phyloP scores from a whole-genome alignment of 2,329 filamentous ascomycete genomes.

The Onygenales sp. region DNA sequence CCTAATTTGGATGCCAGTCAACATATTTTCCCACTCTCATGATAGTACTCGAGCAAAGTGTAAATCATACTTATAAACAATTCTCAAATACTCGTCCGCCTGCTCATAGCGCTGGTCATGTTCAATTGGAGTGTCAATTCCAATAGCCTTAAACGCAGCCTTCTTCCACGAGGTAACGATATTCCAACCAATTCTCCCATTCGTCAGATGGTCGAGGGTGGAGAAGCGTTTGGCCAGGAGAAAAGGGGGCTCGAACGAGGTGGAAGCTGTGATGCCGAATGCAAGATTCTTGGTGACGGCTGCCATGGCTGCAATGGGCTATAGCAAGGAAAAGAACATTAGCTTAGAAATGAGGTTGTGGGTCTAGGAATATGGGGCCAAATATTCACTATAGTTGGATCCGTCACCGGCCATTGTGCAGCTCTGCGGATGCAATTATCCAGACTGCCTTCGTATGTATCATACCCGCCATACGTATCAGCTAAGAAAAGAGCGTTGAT shows the following conservation, averaged over 20 bases:
- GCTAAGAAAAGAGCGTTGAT: slow-evolving; percentile 59
- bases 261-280: slow-evolving; percentile 55
- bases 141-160: slow-evolving; percentile 54
- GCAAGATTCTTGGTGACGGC: slow-evolving; percentile 55
- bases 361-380: not conserved
- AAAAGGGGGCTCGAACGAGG: slow-evolving; percentile 54
- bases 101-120: slow-evolving; percentile 54
- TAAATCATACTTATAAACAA: slow-evolving; percentile 49
- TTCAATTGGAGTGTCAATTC: slow-evolving; percentile 46
- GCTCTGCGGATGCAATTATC: slow-evolving; percentile 54
- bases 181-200: slow-evolving; percentile 56
- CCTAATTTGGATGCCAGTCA: slow-evolving; percentile 18
- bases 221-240: slow-evolving; percentile 54
- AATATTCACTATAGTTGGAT: slow-evolving; percentile 51
- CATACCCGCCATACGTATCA: slow-evolving; percentile 56
- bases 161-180: slow-evolving; percentile 58
- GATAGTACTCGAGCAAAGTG: not conserved
- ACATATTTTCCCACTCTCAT: not conserved
- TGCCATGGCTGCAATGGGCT: slow-evolving; percentile 58
- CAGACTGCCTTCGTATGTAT: slow-evolving; percentile 51
- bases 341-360: not conserved
- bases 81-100: slow-evolving; percentile 52
- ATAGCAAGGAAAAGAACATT: slow-evolving; percentile 37
- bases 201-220: slow-evolving; percentile 53
- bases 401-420: slow-evolving; percentile 56